Evolutionary conservation across 2,329 filamentous ascomycete species (phyloP).

Genomic region (Hymenoscyphus linearis): DNA sequence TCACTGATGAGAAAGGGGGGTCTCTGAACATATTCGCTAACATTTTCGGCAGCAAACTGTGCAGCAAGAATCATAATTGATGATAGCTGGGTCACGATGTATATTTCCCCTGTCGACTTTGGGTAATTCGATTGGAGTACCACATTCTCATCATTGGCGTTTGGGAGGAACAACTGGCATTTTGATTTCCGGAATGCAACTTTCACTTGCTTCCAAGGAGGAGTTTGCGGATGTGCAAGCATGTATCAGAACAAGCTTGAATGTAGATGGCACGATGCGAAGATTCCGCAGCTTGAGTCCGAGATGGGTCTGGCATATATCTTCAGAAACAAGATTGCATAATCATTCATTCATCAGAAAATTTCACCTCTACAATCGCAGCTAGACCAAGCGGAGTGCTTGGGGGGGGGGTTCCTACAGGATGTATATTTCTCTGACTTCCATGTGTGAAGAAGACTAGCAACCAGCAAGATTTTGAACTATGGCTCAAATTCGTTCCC

Average conservation of each 20-base stretch:
- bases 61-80: conserved; percentile 29
- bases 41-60: conserved; percentile 31
- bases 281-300: neutral
- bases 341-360: neutral
- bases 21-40: conserved; percentile 10
- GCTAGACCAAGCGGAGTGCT: neutral
- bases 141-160: conserved; percentile 6
- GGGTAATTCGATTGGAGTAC: conserved; percentile 18
- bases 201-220: neutral
- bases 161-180: conserved; percentile 7
- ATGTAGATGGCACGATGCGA: conserved; percentile 4
- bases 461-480: neutral
- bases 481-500: neutral
- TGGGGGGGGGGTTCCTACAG: neutral
- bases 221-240: neutral
- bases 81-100: conserved; percentile 10
- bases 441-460: neutral
- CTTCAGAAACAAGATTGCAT: neutral
- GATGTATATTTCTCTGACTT: neutral
- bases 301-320: neutral
- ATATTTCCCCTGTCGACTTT: conserved; percentile 16
- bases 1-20: neutral
- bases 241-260: neutral
- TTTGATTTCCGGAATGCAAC: conserved; percentile 6
- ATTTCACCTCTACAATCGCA: neutral